Conservation (phyloP, 129 eudicot genomes). For the Helianthus annuus region DNA sequence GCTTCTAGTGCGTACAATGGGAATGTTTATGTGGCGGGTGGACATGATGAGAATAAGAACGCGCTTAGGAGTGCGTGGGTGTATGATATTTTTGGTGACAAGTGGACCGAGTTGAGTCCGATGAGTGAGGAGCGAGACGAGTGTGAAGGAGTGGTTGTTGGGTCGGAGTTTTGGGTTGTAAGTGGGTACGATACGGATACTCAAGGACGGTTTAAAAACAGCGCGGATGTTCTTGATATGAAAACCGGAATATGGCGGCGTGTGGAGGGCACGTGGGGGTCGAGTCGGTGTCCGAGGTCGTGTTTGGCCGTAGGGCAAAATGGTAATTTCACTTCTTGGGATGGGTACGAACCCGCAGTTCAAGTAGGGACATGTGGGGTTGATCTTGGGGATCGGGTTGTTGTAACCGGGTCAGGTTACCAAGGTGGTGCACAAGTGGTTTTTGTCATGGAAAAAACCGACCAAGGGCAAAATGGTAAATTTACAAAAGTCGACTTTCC, state of each 20-base stretch:
- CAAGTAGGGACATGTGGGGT: slow-evolving; percentile 63
- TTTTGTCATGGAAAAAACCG: slow-evolving; percentile 36
- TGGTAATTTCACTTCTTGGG: slow-evolving; percentile 52
- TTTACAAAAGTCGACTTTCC: slow-evolving; percentile 47
- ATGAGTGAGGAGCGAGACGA: slow-evolving; percentile 90
- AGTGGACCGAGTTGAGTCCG: slow-evolving; percentile 68
- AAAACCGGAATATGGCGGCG: slow-evolving; percentile 53
- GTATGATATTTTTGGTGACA: slow-evolving; percentile 45
- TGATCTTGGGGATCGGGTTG: slow-evolving; percentile 52
- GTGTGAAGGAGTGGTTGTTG: slow-evolving; percentile 68
- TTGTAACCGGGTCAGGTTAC: slow-evolving; percentile 62
- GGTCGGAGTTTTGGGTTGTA: slow-evolving; percentile 85
- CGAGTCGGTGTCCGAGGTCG: slow-evolving; percentile 62
- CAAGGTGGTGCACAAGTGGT: slow-evolving; percentile 64
- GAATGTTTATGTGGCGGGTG: slow-evolving; percentile 58
- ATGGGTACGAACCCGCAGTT: slow-evolving; percentile 43
- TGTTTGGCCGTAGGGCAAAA: slow-evolving; percentile 43
- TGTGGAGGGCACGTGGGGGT: slow-evolving; percentile 61
- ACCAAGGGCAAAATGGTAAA: slow-evolving; percentile 59
- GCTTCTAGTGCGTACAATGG: slow-evolving; percentile 53
- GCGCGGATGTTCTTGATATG: slow-evolving; percentile 54
- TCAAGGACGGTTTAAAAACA: slow-evolving; percentile 64
- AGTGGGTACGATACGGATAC: slow-evolving; percentile 85
- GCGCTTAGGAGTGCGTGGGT: slow-evolving; percentile 69
- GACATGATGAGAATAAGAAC: slow-evolving; percentile 78